Evolutionary conservation across 768 basidiomycete genomes (phyloP), one percentile per base, ranked within the genome.

Genomic region (Podaxis sp.): DNA sequence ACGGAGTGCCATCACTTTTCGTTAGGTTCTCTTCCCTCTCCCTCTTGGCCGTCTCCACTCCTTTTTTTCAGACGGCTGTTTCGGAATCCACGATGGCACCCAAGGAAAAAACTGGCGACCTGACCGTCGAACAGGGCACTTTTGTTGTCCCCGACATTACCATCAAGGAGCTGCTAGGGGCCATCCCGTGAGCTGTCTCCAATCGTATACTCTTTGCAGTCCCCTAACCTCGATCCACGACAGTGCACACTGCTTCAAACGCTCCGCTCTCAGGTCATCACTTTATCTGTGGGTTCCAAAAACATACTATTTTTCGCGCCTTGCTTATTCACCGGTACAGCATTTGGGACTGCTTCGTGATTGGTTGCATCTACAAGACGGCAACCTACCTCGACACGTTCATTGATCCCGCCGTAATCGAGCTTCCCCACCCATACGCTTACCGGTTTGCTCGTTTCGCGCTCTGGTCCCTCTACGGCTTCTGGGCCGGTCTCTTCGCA

Each of bases 221-320:
- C 57, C 40, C 58, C 58, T 58, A 60, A 62, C 64, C 37, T 30
- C 4, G 15, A 15, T 24, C 11, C 26, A 54, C 46, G 60, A 30
- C 65, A 93, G 91, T 13, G 67, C 89, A 8, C 94, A 94, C 76
- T 98, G 96, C 80, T 93, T 88, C 77, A 82, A 96, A 79, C 91
- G 96, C 64, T 96, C 93, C 0, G 91, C 93, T 3, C 65, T 95
- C 69, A 83, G 81, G 72, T 95, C 94, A 3, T 87, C 86, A 1
- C 63, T 82, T 56, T 95, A 97, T 74, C 78, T 96, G 91, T 92
- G 74, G 63, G 87, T 74, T 46, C 12, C 26, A 24, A 30, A 15
- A 49, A 55, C 22, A 46, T 30, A 38, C 52, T 38, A 60, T 36
- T 26, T 0, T 26, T 38, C 46, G 57, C 60, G 62, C 36, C 38